Conservation (phyloP, 441 rosid genomes). For the Pelargonium australe region DNA sequence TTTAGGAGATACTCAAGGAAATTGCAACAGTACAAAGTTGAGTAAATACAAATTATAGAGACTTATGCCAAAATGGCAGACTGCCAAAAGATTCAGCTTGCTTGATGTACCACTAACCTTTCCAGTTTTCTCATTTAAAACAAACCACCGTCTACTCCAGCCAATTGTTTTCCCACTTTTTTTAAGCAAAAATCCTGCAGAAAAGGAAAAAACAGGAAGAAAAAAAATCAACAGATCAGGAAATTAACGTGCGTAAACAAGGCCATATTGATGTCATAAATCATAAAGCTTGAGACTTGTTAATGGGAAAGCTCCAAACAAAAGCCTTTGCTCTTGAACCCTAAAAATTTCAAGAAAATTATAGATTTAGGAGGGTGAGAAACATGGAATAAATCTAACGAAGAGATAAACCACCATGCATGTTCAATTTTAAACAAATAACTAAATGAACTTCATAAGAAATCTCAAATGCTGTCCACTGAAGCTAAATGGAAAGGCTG, state of each 20-base stretch:
- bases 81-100: not conserved
- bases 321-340: not conserved
- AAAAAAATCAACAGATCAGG: not conserved
- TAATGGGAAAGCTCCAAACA: not conserved
- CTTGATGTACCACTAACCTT: constrained; percentile 48
- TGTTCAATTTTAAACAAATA: not conserved
- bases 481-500: not conserved
- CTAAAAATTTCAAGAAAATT: no score
- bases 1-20: not conserved
- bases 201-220: constrained; percentile 5
- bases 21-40: not conserved
- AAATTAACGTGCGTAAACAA: not conserved
- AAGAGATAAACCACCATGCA: not conserved
- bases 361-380: not conserved
- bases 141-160: constrained; percentile 98
- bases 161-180: constrained; percentile 88
- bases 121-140: constrained; percentile 88
- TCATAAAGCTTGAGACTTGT: not conserved
- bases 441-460: not conserved
- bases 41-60: not conserved
- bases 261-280: not conserved
- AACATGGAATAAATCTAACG: not conserved
- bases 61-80: not conserved
- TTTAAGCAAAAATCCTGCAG: constrained; percentile 66
- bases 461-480: not conserved